Conservation (phyloP, 257 asterid genomes). For the Craterostigma plantagineum region DNA sequence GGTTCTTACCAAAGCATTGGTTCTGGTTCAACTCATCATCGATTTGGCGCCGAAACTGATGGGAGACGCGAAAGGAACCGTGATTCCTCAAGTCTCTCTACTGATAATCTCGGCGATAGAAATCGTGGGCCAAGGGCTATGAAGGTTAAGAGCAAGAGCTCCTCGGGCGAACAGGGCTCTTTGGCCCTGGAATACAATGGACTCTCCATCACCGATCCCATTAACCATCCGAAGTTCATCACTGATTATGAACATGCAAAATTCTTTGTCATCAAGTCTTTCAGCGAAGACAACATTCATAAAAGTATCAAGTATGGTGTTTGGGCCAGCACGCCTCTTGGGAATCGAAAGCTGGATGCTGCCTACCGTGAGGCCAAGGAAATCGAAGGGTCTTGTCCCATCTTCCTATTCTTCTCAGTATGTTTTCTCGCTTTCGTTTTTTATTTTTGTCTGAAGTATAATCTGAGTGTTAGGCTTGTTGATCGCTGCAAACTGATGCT, state of each 20-base stretch:
- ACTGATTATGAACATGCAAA: constrained; percentile 61
- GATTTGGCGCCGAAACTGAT: constrained; percentile 35
- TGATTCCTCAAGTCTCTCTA: constrained; percentile 27
- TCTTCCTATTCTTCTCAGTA: constrained; percentile 91
- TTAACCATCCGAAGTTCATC: constrained; percentile 50
- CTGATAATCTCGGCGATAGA: constrained; percentile 70
- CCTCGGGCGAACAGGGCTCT: constrained; percentile 49
- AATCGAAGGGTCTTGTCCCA: constrained; percentile 48
- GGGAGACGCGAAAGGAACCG: constrained; percentile 83
- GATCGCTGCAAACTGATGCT: constrained; percentile 7
- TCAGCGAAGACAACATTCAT: constrained; percentile 95
- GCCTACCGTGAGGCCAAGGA: constrained; percentile 69
- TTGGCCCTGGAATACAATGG: constrained; percentile 34
- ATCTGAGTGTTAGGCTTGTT: no score
- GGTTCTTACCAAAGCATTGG: constrained; percentile 53
- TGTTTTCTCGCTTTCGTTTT: neutral
- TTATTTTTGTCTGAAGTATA: no score
- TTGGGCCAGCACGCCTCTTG: constrained; percentile 98
- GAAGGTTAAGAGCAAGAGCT: constrained; percentile 46
- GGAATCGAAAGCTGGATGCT: constrained; percentile 89
- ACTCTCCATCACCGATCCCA: constrained; percentile 39
- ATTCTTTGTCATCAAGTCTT: constrained; percentile 87
- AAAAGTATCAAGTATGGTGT: constrained; percentile 80
- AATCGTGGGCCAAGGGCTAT: constrained; percentile 95
- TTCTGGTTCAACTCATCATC: constrained; percentile 34